These are phyloP conservation scores for Rhinocladiella mackenziei DNA, from an alignment of 2,329 filamentous ascomycete genomes.

Conservation along the genomic window DNA sequence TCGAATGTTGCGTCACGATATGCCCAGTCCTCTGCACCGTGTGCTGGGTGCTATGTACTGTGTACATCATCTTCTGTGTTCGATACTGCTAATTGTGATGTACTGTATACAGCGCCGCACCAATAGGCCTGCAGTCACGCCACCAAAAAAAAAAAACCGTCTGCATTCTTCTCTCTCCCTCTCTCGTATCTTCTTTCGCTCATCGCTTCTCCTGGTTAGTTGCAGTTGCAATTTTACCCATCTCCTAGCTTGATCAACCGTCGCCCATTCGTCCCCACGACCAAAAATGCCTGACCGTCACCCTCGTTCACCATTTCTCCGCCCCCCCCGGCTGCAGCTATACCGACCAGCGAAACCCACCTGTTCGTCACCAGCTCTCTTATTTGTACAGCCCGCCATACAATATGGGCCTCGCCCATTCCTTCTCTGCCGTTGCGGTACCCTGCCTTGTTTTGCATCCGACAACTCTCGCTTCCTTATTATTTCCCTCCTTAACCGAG, in stretches of 20 bases:
- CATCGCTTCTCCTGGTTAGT: too few relatives aligned
- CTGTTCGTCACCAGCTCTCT: slow-evolving; percentile 3
- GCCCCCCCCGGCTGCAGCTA: slow-evolving; percentile 15
- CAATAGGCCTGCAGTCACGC: too few relatives aligned
- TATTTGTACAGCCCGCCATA: slow-evolving; percentile 12
- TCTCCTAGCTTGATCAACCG: too few relatives aligned
- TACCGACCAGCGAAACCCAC: slow-evolving; percentile 18
- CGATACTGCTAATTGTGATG: too few relatives aligned
- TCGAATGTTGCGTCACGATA: neutral
- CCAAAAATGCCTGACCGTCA: neutral
- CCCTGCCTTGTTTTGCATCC: neutral
- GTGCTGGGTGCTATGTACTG: too few relatives aligned
- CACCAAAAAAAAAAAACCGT: too few relatives aligned
- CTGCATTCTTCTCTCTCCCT: too few relatives aligned
- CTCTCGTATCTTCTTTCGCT: too few relatives aligned
- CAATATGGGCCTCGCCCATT: slow-evolving; percentile 2
- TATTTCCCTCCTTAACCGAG: neutral
- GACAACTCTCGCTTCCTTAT: neutral
- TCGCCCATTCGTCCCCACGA: neutral
- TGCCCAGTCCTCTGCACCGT: too few relatives aligned
- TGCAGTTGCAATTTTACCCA: too few relatives aligned
- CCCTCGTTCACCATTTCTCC: slow-evolving; percentile 11
- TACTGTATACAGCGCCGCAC: too few relatives aligned
- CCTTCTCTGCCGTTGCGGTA: neutral
- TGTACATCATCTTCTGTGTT: too few relatives aligned